Percentiles rank a stretch among this genome's conserved stretches.
Evolutionary conservation across 306 rosid genomes (phyloP).

Genomic region (Inga oerstediana): DNA sequence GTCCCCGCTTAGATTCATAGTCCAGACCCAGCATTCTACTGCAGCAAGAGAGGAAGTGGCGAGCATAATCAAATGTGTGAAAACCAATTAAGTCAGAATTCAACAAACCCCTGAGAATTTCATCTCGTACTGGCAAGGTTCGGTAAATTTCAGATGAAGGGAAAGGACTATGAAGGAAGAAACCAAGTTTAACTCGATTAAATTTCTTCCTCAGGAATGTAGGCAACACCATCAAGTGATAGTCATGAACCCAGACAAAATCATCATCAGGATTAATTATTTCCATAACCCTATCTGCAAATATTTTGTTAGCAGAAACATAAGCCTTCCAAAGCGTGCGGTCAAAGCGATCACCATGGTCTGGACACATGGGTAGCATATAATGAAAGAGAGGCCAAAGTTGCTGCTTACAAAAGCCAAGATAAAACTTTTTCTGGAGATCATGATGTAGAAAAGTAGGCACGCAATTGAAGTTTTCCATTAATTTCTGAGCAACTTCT

Average conservation of each 20-base stretch:
- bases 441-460: slow-evolving; percentile 83
- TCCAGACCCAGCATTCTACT: slow-evolving; percentile 93
- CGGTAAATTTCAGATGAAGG: slow-evolving; percentile 85
- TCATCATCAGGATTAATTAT: slow-evolving; percentile 82
- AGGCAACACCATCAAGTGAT: slow-evolving; percentile 87
- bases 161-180: slow-evolving; percentile 89
- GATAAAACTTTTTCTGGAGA: slow-evolving; percentile 65
- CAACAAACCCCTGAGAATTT: slow-evolving; percentile 74
- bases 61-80: slow-evolving; percentile 90
- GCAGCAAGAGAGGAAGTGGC: slow-evolving; percentile 92
- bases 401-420: slow-evolving; percentile 77
- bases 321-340: slow-evolving; percentile 83
- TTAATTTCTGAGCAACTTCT: slow-evolving; percentile 71
- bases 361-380: slow-evolving; percentile 83
- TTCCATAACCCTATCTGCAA: slow-evolving; percentile 88
- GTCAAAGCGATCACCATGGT: slow-evolving; percentile 81
- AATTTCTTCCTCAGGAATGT: slow-evolving; percentile 77
- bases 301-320: slow-evolving; percentile 84
- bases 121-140: slow-evolving; percentile 81
- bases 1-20: slow-evolving; percentile 90
- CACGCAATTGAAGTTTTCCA: slow-evolving; percentile 72
- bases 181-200: slow-evolving; percentile 74
- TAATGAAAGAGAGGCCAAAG: slow-evolving; percentile 92
- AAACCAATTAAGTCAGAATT: slow-evolving; percentile 85
- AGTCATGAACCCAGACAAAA: slow-evolving; percentile 88